Percentiles rank a stretch among this genome's conserved stretches.
Conservation (phyloP, 2,329 filamentous ascomycete species). For the Nigrograna mackinnonii region DNA sequence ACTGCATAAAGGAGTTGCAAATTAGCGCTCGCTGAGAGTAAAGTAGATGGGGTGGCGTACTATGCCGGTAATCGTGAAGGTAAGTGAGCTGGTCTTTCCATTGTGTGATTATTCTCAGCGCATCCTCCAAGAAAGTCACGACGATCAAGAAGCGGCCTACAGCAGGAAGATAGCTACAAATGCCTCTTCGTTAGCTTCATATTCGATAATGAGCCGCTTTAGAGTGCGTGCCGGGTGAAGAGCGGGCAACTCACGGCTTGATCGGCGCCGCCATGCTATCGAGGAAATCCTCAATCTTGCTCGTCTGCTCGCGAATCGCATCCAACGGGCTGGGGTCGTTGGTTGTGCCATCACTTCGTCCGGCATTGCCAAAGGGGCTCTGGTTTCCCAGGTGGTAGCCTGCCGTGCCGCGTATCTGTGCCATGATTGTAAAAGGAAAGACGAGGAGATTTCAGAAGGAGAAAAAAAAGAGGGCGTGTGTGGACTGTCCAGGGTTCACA, state of each 20-base stretch:
- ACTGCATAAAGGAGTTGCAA: slow-evolving; percentile 58
- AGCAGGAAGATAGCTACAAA: slow-evolving; percentile 80
- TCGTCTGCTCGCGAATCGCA: slow-evolving; percentile 89
- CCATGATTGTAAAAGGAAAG: slow-evolving; percentile 46
- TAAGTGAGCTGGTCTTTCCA: slow-evolving; percentile 95
- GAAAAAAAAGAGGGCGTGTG: slow-evolving; percentile 4
- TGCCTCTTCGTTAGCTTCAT: slow-evolving; percentile 22
- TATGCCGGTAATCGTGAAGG: slow-evolving; percentile 87
- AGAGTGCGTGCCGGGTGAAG: too few relatives aligned
- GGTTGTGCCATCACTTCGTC: slow-evolving; percentile 58
- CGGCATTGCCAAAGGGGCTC: slow-evolving; percentile 69
- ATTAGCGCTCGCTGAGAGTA: slow-evolving; percentile 11
- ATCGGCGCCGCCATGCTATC: slow-evolving; percentile 87
- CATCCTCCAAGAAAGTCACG: slow-evolving; percentile 97
- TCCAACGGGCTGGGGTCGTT: slow-evolving; percentile 80
- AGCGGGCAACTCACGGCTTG: slow-evolving; percentile 75
- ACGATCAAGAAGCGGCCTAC: slow-evolving; percentile 98
- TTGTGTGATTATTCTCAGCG: slow-evolving; percentile 93
- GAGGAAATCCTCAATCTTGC: slow-evolving; percentile 95
- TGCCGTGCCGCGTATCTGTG: slow-evolving; percentile 66
- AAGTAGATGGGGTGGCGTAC: slow-evolving; percentile 66
- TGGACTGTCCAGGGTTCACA: too few relatives aligned
- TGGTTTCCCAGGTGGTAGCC: slow-evolving; percentile 82
- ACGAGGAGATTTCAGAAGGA: slow-evolving; percentile 4
- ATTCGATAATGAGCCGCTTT: neutral